Percentiles rank a stretch among this genome's conserved stretches.
These are phyloP conservation scores for Darksidea phi DNA, from an alignment of 495 filamentous ascomycete genomes.

Conservation along the genomic window DNA sequence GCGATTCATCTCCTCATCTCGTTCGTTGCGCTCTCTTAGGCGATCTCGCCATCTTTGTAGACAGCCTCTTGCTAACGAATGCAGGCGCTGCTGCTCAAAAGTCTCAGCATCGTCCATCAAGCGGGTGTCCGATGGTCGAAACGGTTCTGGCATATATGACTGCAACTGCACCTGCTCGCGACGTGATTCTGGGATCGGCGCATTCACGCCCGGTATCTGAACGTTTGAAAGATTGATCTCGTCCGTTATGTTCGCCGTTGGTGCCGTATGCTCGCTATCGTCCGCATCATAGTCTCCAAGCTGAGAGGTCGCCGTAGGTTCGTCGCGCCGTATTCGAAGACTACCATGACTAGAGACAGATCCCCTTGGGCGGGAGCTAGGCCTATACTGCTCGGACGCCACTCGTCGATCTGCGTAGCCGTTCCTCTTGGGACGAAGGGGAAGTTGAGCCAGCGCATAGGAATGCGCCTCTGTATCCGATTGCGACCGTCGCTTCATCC, in stretches of 20 bases:
- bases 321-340: constrained; percentile 15
- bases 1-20: constrained; percentile 49
- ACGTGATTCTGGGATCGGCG: constrained; percentile 31
- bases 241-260: constrained; percentile 11
- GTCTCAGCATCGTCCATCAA: constrained; percentile 59
- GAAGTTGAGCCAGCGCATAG: constrained; percentile 18
- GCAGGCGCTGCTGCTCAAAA: constrained; percentile 51
- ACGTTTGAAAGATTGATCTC: constrained; percentile 15
- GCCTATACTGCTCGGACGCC: constrained; percentile 3
- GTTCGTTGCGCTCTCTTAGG: constrained; percentile 49
- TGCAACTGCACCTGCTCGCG: constrained; percentile 39
- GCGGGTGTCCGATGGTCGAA: constrained; percentile 55
- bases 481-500: constrained; percentile 42
- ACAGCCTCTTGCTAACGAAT: constrained; percentile 1
- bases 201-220: constrained; percentile 27
- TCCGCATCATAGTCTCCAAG: constrained; percentile 20
- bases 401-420: constrained; percentile 7
- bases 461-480: constrained; percentile 14
- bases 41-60: constrained; percentile 24
- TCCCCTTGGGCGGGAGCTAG: constrained; percentile 8
- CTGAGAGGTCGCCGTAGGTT: background rate
- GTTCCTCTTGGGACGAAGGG: constrained; percentile 32
- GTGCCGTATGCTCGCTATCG: constrained; percentile 22
- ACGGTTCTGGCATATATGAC: constrained; percentile 27
- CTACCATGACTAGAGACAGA: constrained; percentile 31